phyloP scores from a whole-genome alignment of 1,284 basidiomycete species.

The Cryptococcus amylolentus region DNA sequence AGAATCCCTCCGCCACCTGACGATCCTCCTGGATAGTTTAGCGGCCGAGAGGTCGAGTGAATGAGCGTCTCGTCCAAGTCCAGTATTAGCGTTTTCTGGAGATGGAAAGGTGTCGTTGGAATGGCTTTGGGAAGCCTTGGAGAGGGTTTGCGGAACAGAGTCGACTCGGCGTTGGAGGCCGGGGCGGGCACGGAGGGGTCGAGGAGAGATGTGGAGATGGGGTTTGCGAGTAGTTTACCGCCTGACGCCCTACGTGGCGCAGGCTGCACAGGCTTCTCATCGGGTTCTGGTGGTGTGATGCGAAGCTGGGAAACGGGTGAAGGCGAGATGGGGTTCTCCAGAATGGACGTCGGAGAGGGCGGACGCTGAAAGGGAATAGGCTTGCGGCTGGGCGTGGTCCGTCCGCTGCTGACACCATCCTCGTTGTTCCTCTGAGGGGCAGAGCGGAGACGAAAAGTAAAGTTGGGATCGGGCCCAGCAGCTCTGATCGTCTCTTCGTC shows the following conservation, averaged over 20 bases:
- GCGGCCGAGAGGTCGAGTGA: slow-evolving; percentile 86
- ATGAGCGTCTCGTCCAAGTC: slow-evolving; percentile 98
- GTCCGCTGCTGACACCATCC: not conserved
- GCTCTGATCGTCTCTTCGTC: not conserved
- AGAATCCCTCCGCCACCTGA: slow-evolving; percentile 57
- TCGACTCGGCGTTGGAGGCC: slow-evolving; percentile 14
- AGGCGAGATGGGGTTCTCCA: slow-evolving; percentile 23
- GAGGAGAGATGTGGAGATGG: slow-evolving; percentile 41
- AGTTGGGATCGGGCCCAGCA: slow-evolving; percentile 12
- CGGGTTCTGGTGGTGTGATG: slow-evolving; percentile 4
- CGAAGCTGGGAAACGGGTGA: slow-evolving; percentile 7
- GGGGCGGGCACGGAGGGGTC: slow-evolving; percentile 46
- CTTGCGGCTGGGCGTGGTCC: not conserved
- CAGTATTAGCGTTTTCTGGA: slow-evolving; percentile 86
- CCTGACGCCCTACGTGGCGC: not conserved
- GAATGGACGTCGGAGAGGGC: slow-evolving; percentile 17
- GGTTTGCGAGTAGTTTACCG: slow-evolving; percentile 38
- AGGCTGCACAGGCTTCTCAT: slow-evolving; percentile 5
- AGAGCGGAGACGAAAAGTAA: slow-evolving; percentile 37
- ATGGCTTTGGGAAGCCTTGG: slow-evolving; percentile 15
- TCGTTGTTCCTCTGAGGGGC: slow-evolving; percentile 7
- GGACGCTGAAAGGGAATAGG: slow-evolving; percentile 2
- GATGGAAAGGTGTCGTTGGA: slow-evolving; percentile 63
- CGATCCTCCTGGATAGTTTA: slow-evolving; percentile 49
- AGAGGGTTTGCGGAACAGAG: slow-evolving; percentile 11